Percentiles rank a stretch among this genome's conserved stretches.
phyloP scores from a whole-genome alignment of 768 basidiomycete genomes.

The Russula virescens region DNA sequence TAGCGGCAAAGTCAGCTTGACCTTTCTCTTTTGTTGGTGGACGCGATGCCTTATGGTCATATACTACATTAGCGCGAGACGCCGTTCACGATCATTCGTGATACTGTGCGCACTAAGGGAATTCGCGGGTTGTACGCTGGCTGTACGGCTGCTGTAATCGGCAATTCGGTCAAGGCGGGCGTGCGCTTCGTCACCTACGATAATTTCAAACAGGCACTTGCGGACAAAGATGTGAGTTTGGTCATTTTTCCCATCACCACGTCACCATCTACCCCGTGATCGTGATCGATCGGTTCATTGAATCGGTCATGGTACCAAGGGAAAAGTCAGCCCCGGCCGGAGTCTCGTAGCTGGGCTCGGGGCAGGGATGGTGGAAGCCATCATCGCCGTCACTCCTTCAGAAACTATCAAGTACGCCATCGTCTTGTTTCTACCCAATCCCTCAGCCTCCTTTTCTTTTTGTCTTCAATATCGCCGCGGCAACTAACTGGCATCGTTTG shows the following conservation, averaged over 20 bases:
- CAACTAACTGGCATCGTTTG: too few relatives aligned
- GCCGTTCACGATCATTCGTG: constrained; percentile 65
- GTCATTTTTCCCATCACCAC: too few relatives aligned
- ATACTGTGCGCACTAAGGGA: constrained; percentile 72
- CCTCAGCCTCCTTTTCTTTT: background rate
- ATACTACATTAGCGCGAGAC: constrained; percentile 70
- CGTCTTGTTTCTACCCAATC: background rate
- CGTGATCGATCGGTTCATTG: background rate
- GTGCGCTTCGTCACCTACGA: constrained; percentile 94
- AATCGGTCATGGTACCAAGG: constrained; percentile 41
- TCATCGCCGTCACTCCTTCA: constrained; percentile 94
- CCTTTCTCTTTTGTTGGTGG: too few relatives aligned
- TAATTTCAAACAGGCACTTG: too few relatives aligned
- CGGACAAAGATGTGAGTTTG: constrained; percentile 67
- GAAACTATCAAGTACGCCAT: constrained; percentile 91
- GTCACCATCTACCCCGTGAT: background rate
- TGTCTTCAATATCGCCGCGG: too few relatives aligned
- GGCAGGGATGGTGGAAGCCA: too few relatives aligned
- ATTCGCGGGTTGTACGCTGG: constrained; percentile 88
- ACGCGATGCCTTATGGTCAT: too few relatives aligned
- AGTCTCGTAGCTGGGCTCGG: constrained; percentile 76
- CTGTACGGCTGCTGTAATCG: constrained; percentile 81
- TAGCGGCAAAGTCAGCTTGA: too few relatives aligned
- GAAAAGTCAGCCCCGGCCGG: constrained; percentile 81
- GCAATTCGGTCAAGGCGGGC: constrained; percentile 91